Percentiles rank a stretch among this genome's conserved stretches.
Evolutionary conservation across 768 basidiomycete species (phyloP).

Genomic region (Phaeolepiota aurea): DNA sequence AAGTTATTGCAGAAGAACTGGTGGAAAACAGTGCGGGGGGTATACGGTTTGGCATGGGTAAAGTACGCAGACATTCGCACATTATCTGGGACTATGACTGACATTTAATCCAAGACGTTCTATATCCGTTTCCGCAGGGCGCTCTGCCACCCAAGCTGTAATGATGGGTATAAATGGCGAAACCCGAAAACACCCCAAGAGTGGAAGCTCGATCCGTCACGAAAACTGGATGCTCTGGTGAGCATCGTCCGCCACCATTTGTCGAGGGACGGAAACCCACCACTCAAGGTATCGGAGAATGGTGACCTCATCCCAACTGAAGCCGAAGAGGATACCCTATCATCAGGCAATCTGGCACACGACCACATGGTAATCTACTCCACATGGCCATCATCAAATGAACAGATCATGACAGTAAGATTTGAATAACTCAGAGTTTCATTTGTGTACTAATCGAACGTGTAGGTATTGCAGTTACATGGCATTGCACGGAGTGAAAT

Average conservation of each 20-base stretch:
- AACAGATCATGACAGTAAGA: neutral
- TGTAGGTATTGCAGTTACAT: neutral
- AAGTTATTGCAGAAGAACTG: neutral
- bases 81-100: too few relatives aligned
- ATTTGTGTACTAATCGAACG: neutral
- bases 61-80: too few relatives aligned
- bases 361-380: neutral
- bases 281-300: neutral
- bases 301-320: neutral
- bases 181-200: neutral
- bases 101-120: too few relatives aligned
- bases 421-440: neutral
- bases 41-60: neutral
- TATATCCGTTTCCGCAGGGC: neutral
- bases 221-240: neutral
- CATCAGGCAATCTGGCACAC: too few relatives aligned
- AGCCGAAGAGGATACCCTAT: too few relatives aligned
- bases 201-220: neutral
- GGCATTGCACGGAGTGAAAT: neutral
- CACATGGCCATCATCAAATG: neutral
- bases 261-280: neutral
- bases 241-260: neutral
- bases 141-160: neutral
- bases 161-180: neutral
- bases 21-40: neutral